phyloP scores from a whole-genome alignment of 2,329 filamentous ascomycete species.

The Fusarium abutilonis region DNA sequence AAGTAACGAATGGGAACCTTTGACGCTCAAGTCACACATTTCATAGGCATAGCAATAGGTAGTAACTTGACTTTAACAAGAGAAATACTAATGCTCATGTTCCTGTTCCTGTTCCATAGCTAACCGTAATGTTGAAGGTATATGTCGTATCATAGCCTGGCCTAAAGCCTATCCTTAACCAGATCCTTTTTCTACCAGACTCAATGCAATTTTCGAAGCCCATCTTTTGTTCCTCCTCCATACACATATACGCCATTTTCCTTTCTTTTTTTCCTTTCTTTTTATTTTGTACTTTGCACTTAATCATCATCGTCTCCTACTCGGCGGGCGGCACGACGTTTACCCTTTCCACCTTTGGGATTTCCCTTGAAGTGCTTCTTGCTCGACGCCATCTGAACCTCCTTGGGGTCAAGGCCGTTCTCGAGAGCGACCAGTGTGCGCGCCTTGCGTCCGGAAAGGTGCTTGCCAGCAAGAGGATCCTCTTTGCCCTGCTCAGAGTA shows the following conservation, averaged over 20 bases:
- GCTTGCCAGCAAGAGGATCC: constrained; percentile 61
- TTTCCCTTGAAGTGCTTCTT: constrained; percentile 98
- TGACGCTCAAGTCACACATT: constrained; percentile 2
- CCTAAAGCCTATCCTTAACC: constrained; percentile 27
- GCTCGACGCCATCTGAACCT: constrained; percentile 70
- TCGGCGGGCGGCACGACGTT: constrained; percentile 46
- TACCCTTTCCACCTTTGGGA: constrained; percentile 67
- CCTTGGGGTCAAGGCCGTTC: constrained; percentile 83
- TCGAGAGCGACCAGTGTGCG: constrained; percentile 83
- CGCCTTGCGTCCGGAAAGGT: constrained; percentile 84
- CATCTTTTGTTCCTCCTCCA: constrained; percentile 55
- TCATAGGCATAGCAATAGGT: background rate
- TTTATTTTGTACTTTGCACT: constrained; percentile 46
- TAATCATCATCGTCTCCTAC: constrained; percentile 38
- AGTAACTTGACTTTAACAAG: constrained; percentile 25
- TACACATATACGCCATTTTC: constrained; percentile 54
- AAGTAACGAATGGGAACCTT: constrained; percentile 1
- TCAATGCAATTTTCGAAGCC: constrained; percentile 58
- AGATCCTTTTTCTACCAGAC: constrained; percentile 34
- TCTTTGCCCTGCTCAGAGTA: constrained; percentile 80
- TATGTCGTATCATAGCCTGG: constrained; percentile 33
- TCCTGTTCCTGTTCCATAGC: constrained; percentile 32
- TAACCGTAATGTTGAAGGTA: constrained; percentile 26
- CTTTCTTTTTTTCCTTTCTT: constrained; percentile 52
- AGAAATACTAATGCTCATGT: constrained; percentile 26